Percentiles rank a stretch among this genome's conserved stretches.
These are phyloP conservation scores for Stagonosporopsis vannaccii DNA, from an alignment of 2,329 filamentous ascomycete species.

Conservation along the genomic window DNA sequence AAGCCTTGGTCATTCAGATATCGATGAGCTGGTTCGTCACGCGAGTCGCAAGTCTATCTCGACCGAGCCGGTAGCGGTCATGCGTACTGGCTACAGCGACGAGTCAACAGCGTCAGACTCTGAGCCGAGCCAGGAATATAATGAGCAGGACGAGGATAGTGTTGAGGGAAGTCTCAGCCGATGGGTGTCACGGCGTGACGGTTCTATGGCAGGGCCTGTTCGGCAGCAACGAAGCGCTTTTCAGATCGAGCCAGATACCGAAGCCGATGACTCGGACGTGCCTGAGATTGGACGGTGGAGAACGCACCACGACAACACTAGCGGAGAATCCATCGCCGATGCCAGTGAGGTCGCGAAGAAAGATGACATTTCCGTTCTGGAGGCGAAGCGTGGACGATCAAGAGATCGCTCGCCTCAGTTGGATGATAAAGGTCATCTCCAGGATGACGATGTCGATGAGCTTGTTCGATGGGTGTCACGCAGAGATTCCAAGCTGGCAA, in stretches of 20 bases:
- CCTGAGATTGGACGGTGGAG: slow-evolving; percentile 33
- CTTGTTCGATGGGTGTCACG: slow-evolving; percentile 20
- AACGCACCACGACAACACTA: slow-evolving; percentile 32
- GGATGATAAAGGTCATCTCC: not conserved
- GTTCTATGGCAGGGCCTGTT: slow-evolving; percentile 31
- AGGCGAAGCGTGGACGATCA: slow-evolving; percentile 8
- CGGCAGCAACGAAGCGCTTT: slow-evolving; percentile 15
- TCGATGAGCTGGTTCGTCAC: slow-evolving; percentile 42
- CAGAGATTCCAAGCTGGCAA: slow-evolving; percentile 12
- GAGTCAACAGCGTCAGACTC: slow-evolving; percentile 42
- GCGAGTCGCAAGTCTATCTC: slow-evolving; percentile 29
- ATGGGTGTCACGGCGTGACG: slow-evolving; percentile 44
- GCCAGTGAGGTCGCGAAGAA: slow-evolving; percentile 2
- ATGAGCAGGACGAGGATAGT: slow-evolving; percentile 36
- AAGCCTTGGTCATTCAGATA: slow-evolving; percentile 40
- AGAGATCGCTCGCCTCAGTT: slow-evolving; percentile 11
- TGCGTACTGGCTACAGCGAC: slow-evolving; percentile 31
- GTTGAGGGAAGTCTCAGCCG: slow-evolving; percentile 42
- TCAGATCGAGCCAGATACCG: slow-evolving; percentile 17
- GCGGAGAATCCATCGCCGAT: slow-evolving; percentile 30
- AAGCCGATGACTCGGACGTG: slow-evolving; percentile 30
- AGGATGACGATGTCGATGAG: slow-evolving; percentile 19
- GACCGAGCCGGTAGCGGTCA: not conserved
- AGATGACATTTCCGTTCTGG: slow-evolving; percentile 9
- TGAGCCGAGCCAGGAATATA: slow-evolving; percentile 25